Evolutionary conservation across 139 green algal genomes (phyloP).

Genomic region (Bryopsis sp.): DNA sequence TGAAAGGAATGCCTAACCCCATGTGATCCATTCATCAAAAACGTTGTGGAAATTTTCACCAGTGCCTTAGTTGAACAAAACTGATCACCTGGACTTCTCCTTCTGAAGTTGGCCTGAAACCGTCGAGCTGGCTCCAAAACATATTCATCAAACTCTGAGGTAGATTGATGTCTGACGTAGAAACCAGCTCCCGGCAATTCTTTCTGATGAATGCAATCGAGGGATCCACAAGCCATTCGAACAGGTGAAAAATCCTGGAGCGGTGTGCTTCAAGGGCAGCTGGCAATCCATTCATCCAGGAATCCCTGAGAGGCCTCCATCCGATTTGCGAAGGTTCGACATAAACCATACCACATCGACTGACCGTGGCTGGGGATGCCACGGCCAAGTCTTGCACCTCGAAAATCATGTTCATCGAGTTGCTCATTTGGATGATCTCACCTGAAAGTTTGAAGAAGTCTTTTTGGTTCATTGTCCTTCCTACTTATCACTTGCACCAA

Average conservation of each 20-base stretch:
- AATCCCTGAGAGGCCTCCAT: conserved; percentile 39
- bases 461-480: too few relatives aligned
- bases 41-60: too few relatives aligned
- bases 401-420: conserved; percentile 50
- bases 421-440: conserved; percentile 66
- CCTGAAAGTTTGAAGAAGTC: too few relatives aligned
- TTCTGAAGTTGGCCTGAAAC: too few relatives aligned
- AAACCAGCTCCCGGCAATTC: conserved; percentile 50
- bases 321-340: conserved; percentile 40
- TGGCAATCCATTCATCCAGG: conserved; percentile 55
- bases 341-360: conserved; percentile 76
- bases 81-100: too few relatives aligned
- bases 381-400: conserved; percentile 72
- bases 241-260: conserved; percentile 37
- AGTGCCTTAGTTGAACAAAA: too few relatives aligned
- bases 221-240: conserved; percentile 64
- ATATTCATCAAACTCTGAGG: conserved; percentile 41
- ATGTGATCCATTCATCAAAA: too few relatives aligned
- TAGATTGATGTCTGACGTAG: conserved; percentile 50
- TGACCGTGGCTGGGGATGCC: conserved; percentile 68
- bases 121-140: conserved; percentile 38
- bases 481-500: too few relatives aligned
- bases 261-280: conserved; percentile 31
- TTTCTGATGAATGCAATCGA: conserved; percentile 39
- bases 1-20: too few relatives aligned